Evolutionary conservation across 2,329 filamentous ascomycete species (phyloP).

Genomic region (Aspergillus vadensis): DNA sequence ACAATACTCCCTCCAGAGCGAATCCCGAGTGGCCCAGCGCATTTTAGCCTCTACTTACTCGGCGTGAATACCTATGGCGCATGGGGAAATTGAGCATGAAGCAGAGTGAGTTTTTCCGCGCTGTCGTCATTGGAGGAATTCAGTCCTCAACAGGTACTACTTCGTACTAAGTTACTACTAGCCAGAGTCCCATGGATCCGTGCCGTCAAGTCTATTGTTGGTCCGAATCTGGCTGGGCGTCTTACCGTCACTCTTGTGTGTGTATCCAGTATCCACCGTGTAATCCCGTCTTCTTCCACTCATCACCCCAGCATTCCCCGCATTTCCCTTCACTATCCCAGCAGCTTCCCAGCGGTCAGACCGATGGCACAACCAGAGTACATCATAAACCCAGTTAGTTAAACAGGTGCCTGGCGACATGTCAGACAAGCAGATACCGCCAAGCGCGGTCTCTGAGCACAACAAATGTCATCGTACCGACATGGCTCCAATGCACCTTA

Average conservation of each 20-base stretch:
- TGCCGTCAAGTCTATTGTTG: not conserved
- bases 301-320: constrained; percentile 4
- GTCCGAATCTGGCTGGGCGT: not conserved
- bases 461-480: constrained; percentile 2
- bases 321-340: not conserved
- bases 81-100: not conserved
- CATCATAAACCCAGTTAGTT: not conserved
- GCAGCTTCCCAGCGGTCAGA: not conserved
- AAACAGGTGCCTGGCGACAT: not conserved
- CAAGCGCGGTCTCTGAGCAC: not conserved
- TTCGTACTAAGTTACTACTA: too few species aligned
- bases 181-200: not conserved
- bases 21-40: not conserved
- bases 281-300: not conserved
- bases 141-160: not conserved
- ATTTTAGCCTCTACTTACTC: not conserved
- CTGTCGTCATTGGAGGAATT: not conserved
- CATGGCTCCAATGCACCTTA: constrained; percentile 3
- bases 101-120: not conserved
- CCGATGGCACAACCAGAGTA: not conserved
- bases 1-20: not conserved
- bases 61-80: not conserved
- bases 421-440: not conserved
- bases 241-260: not conserved
- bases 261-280: not conserved